phyloP scores from a whole-genome alignment of 306 rosid species.

The Medicago truncatula region MtrunA17r5.0-ANR NC_053044.1:45051001-45051500 shows the following conservation, averaged over 20 bases:
- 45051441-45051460: neutral
- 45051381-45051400: neutral
- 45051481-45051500: neutral
- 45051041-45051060: conserved; percentile 91
- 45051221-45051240: conserved; percentile 62
- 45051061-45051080: conserved; percentile 78
- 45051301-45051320: conserved; percentile 22
- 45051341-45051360: conserved; percentile 2
- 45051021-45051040: conserved; percentile 97
- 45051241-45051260: conserved; percentile 91
- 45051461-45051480: neutral
- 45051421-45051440: neutral
- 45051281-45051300: conserved; percentile 64
- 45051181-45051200: conserved; percentile 89
- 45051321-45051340: conserved; percentile 1
- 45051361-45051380: conserved; percentile 14
- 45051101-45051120: conserved; percentile 88
- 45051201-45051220: conserved; percentile 84
- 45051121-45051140: conserved; percentile 99
- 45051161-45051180: conserved; percentile 81
- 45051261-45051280: conserved; percentile 91
- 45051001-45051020: conserved; percentile 99
- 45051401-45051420: neutral
- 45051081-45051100: conserved; percentile 76
- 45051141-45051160: conserved; percentile 79